Base-by-base conservation (phyloP, 2,329 filamentous ascomycete genomes). In the Fusarium nanum region DNA sequence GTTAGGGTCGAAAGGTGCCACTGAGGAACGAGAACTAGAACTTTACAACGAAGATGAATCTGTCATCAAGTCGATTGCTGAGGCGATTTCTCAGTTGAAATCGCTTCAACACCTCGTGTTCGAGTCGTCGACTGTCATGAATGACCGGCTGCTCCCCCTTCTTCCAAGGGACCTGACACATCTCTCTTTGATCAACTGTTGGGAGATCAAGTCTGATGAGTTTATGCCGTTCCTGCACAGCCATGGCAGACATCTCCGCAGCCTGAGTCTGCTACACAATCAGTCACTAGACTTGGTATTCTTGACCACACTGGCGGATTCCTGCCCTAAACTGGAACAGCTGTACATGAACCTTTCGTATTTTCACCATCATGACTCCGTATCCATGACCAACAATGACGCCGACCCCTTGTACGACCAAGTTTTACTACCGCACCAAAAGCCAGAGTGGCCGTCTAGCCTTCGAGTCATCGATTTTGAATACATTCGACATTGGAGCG, bases 301-400 rank as follows among this genome's bases (percentile, higher is more conserved):
- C 74, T 83, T 96, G 9, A 86, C 89, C 0, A 79, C 85, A 27
- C 80, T 98, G 47, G 89, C 87, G 20, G 78, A 81, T 6, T 85
- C 87, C 3, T 97, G 94, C 75, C 93, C 93, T 0, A 84, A 85
- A 6, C 84, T 98, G 8, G 84, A 91, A 73, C 85, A 87, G 25
- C 83, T 98, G 41, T 87, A 86, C 50, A 91, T 97, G 85, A 93
- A 97, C 72, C 82, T 97, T 54, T 90, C 89, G 16, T 96, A 94
- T 75, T 94, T 89, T 79, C 91, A 90, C 68, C 87, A 89, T 42
- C 88, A 93, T 62, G 83, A 86, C 55, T 87, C 86, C 49, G 88
- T 71, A 28, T 75, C 73, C 27, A 27, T 66, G 16, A 32, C 90
- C 69, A 88, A 88, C 50, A 75, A 74, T 68, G 92, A 96, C 74